Evolutionary conservation across 352 stramenopile species (phyloP).

Genomic region (Phytophthora tubulina): DNA sequence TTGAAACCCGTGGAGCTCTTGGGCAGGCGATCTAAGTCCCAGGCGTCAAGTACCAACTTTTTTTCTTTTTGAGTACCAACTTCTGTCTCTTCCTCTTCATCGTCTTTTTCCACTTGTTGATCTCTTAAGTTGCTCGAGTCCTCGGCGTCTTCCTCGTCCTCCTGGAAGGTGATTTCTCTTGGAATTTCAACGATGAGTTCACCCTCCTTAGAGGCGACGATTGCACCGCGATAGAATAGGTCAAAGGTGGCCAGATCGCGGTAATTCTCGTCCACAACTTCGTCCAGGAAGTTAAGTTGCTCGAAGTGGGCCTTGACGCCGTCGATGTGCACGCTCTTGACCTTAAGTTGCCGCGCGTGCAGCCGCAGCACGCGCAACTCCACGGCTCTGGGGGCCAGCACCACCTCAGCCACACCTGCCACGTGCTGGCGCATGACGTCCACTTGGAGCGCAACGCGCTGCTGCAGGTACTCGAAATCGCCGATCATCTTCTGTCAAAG

Average conservation of each 20-base stretch:
- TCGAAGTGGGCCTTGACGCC: slow-evolving; percentile 70
- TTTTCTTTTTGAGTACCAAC: slow-evolving; percentile 41
- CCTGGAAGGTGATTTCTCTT: slow-evolving; percentile 61
- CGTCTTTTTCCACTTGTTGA: slow-evolving; percentile 43
- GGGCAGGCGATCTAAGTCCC: slow-evolving; percentile 76
- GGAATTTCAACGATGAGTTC: slow-evolving; percentile 84
- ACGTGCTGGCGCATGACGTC: slow-evolving; percentile 77
- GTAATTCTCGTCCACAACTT: slow-evolving; percentile 85
- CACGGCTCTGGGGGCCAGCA: slow-evolving; percentile 68
- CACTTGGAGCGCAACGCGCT: slow-evolving; percentile 80
- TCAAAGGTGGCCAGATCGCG: slow-evolving; percentile 84
- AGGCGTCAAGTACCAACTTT: slow-evolving; percentile 63
- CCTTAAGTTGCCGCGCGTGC: slow-evolving; percentile 78
- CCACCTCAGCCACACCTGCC: slow-evolving; percentile 71
- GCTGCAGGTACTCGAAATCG: slow-evolving; percentile 89
- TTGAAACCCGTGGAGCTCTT: slow-evolving; percentile 79
- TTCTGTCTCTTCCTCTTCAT: slow-evolving; percentile 47
- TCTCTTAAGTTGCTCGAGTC: slow-evolving; percentile 48
- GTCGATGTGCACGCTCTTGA: slow-evolving; percentile 66
- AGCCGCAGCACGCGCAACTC: slow-evolving; percentile 72
- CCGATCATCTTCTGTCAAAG: slow-evolving; percentile 63
- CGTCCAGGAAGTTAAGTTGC: slow-evolving; percentile 81
- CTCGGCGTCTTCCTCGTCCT: slow-evolving; percentile 58
- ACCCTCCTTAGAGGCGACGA: slow-evolving; percentile 87
- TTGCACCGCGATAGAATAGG: slow-evolving; percentile 86